These are phyloP conservation scores for Phycomyces nitens DNA, from an alignment of 192 early-diverging fungal genomes.

Conservation along the genomic window DNA sequence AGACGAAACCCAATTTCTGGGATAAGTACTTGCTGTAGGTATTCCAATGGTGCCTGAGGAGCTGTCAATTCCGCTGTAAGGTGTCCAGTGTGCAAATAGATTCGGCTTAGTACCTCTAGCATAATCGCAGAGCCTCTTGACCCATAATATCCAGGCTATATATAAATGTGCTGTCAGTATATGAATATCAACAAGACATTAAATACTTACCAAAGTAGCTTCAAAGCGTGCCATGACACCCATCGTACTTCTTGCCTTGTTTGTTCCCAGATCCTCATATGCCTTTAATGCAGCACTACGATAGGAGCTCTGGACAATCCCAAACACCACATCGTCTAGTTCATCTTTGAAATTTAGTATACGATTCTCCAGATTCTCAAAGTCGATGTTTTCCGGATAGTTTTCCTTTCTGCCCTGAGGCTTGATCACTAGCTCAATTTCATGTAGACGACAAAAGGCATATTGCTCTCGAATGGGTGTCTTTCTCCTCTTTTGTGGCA, in stretches of 20 bases:
- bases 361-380: slow-evolving; percentile 27
- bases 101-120: slow-evolving; percentile 21
- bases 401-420: slow-evolving; percentile 36
- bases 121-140: slow-evolving; percentile 41
- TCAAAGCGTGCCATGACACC: slow-evolving; percentile 44
- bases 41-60: slow-evolving; percentile 49
- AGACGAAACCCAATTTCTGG: slow-evolving; percentile 47
- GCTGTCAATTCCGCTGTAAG: slow-evolving; percentile 27
- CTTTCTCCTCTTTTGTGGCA: neutral
- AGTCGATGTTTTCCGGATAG: slow-evolving; percentile 40
- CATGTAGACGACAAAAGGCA: slow-evolving; percentile 45
- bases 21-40: slow-evolving; percentile 49
- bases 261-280: slow-evolving; percentile 35
- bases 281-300: slow-evolving; percentile 24
- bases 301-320: slow-evolving; percentile 29
- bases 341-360: slow-evolving; percentile 30
- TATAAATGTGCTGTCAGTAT: no score
- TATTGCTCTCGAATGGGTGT: slow-evolving; percentile 10
- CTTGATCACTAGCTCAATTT: slow-evolving; percentile 32
- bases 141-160: slow-evolving; percentile 55
- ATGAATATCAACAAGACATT: no score
- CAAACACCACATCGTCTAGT: slow-evolving; percentile 33
- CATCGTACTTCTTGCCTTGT: slow-evolving; percentile 41
- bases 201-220: slow-evolving; percentile 31
- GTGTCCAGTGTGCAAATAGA: slow-evolving; percentile 36